A percentile compares a stretch with the other conserved stretches of the same genome.
Conservation (phyloP, 345 rosid species). For the Sonneratia alba region DNA sequence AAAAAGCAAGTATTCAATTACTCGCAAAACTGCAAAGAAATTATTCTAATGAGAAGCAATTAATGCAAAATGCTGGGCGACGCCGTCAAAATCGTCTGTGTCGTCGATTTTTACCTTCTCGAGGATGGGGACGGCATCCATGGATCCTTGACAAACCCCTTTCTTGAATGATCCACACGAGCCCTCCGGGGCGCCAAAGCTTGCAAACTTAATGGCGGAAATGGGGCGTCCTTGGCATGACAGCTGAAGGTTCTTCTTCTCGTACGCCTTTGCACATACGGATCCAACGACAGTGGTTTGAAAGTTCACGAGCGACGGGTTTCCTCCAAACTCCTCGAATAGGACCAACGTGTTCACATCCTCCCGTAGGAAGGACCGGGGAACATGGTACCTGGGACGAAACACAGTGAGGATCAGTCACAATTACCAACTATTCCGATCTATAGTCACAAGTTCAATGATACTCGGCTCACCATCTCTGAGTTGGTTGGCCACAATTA, state of each 20-base stretch:
- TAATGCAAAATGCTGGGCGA: no score
- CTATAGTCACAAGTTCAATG: no score
- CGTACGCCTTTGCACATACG: constrained; percentile 24
- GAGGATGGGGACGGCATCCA: constrained; percentile 1
- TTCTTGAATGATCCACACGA: constrained; percentile 17
- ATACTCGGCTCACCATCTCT: constrained; percentile 24
- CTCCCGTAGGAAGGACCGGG: constrained; percentile 17
- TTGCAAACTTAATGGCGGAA: constrained; percentile 27
- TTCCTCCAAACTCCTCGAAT: constrained; percentile 45
- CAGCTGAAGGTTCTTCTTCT: constrained; percentile 20
- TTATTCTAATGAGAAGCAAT: no score
- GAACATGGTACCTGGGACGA: constrained; percentile 32
- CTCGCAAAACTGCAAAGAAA: no score
- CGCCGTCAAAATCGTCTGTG: no score
- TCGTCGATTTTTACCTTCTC: constrained; percentile 2
- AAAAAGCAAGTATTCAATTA: no score
- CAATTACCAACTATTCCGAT: no score
- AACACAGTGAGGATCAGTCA: no score
- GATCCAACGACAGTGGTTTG: constrained; percentile 22
- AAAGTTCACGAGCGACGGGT: constrained; percentile 18
- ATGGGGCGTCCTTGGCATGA: constrained; percentile 24
- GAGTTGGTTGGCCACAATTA: constrained; percentile 39
- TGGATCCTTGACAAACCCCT: constrained; percentile 12
- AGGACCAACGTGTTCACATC: constrained; percentile 20
- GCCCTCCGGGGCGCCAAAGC: constrained; percentile 32